Base-by-base conservation (phyloP, 208 protist genomes). In the Herpetomonas muscarum region DNA sequence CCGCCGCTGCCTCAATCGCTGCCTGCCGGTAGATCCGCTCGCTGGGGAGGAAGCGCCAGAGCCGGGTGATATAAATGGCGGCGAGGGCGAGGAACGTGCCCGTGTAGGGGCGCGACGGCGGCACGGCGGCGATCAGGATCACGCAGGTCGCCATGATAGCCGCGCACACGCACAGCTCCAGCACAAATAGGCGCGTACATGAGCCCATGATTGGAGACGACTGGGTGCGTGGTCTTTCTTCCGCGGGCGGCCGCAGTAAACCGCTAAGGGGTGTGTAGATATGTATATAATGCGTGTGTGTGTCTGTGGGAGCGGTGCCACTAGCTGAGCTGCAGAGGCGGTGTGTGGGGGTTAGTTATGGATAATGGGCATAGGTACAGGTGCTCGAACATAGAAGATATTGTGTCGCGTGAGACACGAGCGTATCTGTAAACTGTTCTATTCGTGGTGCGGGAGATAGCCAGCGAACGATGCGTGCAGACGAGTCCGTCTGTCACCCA, bases 31-130 rank as follows among this genome's bases (percentile, higher is more conserved):
- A 25, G 13, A 5, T 22, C 13, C 59, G 48, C 10, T 83, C 70
- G n/a, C 54, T 47, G 5, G 76, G 76, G 22, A 78, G 55, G 25
- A 76, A 17, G 29, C 76, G 70, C 76, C 76, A 83, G n/a, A 71
- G 50, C 22, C 76, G 61, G 26, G 65, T 29, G 30, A 48, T 48
- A 51, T 67, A 76, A 26, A 83, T 62, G 34, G 76, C 15, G 5
- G 51, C 24, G 21, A 83, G 25, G 13, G 21, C 58, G 3, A 78
- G 21, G 12, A 47, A 55, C 47, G 70, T 70, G 41, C 56, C 58
- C 15, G 58, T 63, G 56, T 83, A 83, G 9, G 64, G 51, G 3
- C 76, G 64, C 22, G 64, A 24, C 15, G 26, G 2, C 0, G 61
- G 65, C 34, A 74, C 28, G 13, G 50, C n/a, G 4, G 67, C 51